Evolutionary conservation across 2,329 filamentous ascomycete genomes (phyloP), one percentile per base, ranked within the genome.

Genomic region (Pseudogymnoascus pannorum): DNA sequence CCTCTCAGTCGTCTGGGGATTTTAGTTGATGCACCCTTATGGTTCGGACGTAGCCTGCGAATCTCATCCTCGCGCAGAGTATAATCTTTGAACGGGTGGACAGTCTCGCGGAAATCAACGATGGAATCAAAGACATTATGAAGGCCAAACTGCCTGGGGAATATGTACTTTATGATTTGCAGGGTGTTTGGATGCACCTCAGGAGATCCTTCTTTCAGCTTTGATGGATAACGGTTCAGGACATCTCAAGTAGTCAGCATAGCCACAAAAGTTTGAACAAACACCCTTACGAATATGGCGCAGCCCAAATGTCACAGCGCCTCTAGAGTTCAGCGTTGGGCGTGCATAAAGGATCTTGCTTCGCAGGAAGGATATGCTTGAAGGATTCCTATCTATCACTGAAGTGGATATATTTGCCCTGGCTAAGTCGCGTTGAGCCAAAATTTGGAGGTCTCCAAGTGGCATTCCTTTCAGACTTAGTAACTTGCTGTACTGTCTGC

Each of bases 101-200:
- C 78, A 0, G 87, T 93, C 68, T 89, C 83, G 57, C 75, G 81
- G 20, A 71, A 72, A 71, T 94, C 82, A 14, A 88, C 80, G 3
- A 77, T 75, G 4, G 86, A 89, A 0, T 86, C 91, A 71, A 97
- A 97, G n/a, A 88, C 91, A 73, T 97, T 99, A 70, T 96, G 91
- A 3, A 99, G 77, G 12, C 85, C 84, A 70, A 96, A 97, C 69
- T 97, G 92, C 9, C 87, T 82, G 31, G 94, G 94, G 68, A 99
- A 99, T 1, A 99, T 86, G 73, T 97, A 93, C 78, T 93, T 94
- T 82, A 96, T 84, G 18, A 96, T 75, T 67, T 88, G 89, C 9
- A 85, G 70, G 0, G 86, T 89, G 64, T 87, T 81, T 11, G 74
- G 77, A 68, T 67, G 82, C 76, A 36, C 75, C 64, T 40, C 73